Evolutionary conservation across 345 rosid genomes (phyloP).

Genomic region (Aethionema arabicum): DNA sequence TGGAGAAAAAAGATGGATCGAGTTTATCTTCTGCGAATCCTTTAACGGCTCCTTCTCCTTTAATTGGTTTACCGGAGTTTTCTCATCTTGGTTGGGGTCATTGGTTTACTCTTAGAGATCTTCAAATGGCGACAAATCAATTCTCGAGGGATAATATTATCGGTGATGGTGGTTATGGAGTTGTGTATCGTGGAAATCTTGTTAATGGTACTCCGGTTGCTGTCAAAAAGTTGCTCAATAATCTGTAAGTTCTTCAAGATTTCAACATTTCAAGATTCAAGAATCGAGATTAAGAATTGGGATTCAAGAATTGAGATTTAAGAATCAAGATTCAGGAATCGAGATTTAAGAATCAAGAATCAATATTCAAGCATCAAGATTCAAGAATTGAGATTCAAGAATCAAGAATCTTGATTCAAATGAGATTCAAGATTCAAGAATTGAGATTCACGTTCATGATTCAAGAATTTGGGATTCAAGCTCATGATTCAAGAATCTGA

Average conservation of each 20-base stretch:
- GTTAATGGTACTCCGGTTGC: constrained; percentile 83
- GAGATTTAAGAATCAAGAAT: too few species aligned
- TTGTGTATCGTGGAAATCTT: constrained; percentile 78
- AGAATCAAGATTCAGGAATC: too few species aligned
- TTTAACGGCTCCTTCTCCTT: constrained; percentile 78
- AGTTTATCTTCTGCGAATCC: constrained; percentile 58
- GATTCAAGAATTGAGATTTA: too few species aligned
- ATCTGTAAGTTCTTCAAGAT: constrained; percentile 55
- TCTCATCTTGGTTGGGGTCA: constrained; percentile 97
- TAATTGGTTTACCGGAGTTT: constrained; percentile 84
- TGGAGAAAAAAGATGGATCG: constrained; percentile 50
- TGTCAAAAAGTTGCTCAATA: constrained; percentile 88
- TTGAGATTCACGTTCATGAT: neutral
- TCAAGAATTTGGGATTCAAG: neutral
- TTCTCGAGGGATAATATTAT: constrained; percentile 51
- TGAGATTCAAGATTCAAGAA: too few species aligned
- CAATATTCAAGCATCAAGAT: too few species aligned
- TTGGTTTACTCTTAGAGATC: constrained; percentile 94
- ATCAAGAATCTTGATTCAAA: too few species aligned
- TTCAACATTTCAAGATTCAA: neutral
- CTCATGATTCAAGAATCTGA: neutral
- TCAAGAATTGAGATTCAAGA: too few species aligned
- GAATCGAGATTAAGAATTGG: too few species aligned
- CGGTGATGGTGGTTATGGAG: constrained; percentile 88
- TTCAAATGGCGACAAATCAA: constrained; percentile 69